phyloP scores from a whole-genome alignment of 495 filamentous ascomycete genomes.

The Xylaria flabelliformis region DNA sequence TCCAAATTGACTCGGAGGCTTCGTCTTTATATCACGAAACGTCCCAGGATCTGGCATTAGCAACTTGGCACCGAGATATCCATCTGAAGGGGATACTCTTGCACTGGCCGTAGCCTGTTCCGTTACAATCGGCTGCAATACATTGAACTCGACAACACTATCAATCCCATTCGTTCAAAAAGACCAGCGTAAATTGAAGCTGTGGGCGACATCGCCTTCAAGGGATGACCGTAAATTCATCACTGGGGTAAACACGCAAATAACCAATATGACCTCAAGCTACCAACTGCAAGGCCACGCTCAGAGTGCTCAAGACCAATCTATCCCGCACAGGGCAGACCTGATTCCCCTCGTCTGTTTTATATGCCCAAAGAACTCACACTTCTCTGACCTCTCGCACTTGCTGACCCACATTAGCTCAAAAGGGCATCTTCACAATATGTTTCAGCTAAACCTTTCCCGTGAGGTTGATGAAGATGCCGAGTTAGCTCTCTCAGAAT shows the following conservation, averaged over 20 bases:
- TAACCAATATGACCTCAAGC: slow-evolving; percentile 17
- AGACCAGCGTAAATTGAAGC: not conserved
- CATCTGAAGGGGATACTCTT: not conserved
- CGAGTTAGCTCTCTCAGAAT: slow-evolving; percentile 59
- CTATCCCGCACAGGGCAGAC: not conserved
- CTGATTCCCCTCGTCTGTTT: slow-evolving; percentile 73
- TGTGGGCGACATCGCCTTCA: not conserved
- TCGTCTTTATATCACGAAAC: not conserved
- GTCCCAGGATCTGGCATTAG: not conserved
- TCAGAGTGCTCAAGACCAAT: slow-evolving; percentile 7
- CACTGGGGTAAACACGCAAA: not conserved
- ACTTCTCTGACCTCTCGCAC: slow-evolving; percentile 87
- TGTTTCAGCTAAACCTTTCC: slow-evolving; percentile 74
- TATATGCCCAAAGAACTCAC: slow-evolving; percentile 76
- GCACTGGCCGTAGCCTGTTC: not conserved
- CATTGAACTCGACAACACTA: not conserved
- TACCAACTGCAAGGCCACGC: slow-evolving; percentile 6
- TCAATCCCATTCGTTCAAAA: not conserved
- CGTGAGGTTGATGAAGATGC: slow-evolving; percentile 62
- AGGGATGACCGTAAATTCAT: not conserved
- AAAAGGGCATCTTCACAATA: slow-evolving; percentile 79
- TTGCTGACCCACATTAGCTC: slow-evolving; percentile 86
- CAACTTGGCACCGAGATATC: not conserved
- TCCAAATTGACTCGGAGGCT: not conserved
- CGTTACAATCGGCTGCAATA: not conserved